Evolutionary conservation across 805 yeast species (phyloP).

Genomic region (Clavispora carvajalis): DNA sequence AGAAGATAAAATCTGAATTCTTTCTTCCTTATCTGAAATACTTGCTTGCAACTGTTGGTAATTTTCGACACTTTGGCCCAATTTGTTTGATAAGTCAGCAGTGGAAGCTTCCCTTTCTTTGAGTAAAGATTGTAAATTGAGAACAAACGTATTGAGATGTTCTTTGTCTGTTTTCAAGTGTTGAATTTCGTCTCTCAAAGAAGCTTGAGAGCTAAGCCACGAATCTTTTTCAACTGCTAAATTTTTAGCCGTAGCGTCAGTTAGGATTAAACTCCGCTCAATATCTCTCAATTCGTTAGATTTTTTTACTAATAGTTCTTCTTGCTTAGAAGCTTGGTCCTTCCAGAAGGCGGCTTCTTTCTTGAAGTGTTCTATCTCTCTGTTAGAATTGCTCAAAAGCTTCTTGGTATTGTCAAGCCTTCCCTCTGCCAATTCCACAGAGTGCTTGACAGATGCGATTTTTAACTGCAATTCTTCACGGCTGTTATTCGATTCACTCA

Average conservation of each 20-base stretch:
- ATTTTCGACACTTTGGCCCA: conserved; percentile 44
- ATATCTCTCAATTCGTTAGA: conserved; percentile 51
- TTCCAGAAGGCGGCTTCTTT: conserved; percentile 36
- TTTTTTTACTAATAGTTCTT: conserved; percentile 23
- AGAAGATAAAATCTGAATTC: conserved; percentile 44
- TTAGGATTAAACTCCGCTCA: conserved; percentile 40
- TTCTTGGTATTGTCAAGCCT: conserved; percentile 42
- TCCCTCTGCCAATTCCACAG: conserved; percentile 48
- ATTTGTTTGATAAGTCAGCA: conserved; percentile 44
- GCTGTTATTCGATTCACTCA: conserved; percentile 20
- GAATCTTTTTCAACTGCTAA: conserved; percentile 51
- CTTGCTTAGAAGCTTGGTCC: conserved; percentile 37
- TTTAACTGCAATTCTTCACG: conserved; percentile 43
- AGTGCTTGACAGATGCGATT: conserved; percentile 50
- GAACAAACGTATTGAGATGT: conserved; percentile 50
- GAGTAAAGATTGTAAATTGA: conserved; percentile 56
- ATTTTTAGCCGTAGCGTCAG: conserved; percentile 42
- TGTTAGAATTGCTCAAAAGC: conserved; percentile 23
- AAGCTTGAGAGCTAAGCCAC: conserved; percentile 43
- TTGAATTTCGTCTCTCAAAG: conserved; percentile 48
- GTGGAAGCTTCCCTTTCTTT: conserved; percentile 55
- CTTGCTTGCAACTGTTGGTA: conserved; percentile 41
- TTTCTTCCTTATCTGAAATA: conserved; percentile 50
- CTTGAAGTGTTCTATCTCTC: conserved; percentile 24
- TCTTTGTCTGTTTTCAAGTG: conserved; percentile 54